phyloP scores from a whole-genome alignment of 257 asterid species.

The Gentiana macrophylla region DNA sequence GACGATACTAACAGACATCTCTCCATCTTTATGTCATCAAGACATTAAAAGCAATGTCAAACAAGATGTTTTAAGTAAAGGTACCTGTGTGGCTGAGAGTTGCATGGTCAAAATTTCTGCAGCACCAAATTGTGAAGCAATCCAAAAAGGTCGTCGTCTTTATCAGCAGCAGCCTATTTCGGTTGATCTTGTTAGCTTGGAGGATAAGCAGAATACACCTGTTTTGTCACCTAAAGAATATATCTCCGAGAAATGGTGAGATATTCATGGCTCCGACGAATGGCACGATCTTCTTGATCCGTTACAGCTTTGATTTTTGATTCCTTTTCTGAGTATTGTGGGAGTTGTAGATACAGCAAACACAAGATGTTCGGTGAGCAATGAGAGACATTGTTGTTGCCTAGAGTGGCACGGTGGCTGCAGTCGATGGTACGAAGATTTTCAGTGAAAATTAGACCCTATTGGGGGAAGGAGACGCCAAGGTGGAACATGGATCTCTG shows the following conservation, averaged over 20 bases:
- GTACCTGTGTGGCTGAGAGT: neutral
- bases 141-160: neutral
- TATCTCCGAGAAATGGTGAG: slow-evolving; percentile 42
- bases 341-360: slow-evolving; percentile 49
- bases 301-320: slow-evolving; percentile 52
- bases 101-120: neutral
- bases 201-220: slow-evolving; percentile 3
- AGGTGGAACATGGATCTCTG: slow-evolving; percentile 65
- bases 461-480: slow-evolving; percentile 49
- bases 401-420: slow-evolving; percentile 74
- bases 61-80: neutral
- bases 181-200: neutral
- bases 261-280: slow-evolving; percentile 48
- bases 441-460: slow-evolving; percentile 48
- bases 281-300: slow-evolving; percentile 65
- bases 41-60: neutral
- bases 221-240: slow-evolving; percentile 46
- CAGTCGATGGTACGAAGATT: slow-evolving; percentile 69
- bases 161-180: neutral
- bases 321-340: slow-evolving; percentile 52
- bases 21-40: neutral
- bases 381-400: slow-evolving; percentile 65
- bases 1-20: neutral
- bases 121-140: slow-evolving; percentile 1
- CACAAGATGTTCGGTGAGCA: slow-evolving; percentile 47